Evolutionary conservation across 257 asterid genomes (phyloP), one percentile per base, ranked within the genome.

Genomic region (Fraxinus cuspidata): DNA sequence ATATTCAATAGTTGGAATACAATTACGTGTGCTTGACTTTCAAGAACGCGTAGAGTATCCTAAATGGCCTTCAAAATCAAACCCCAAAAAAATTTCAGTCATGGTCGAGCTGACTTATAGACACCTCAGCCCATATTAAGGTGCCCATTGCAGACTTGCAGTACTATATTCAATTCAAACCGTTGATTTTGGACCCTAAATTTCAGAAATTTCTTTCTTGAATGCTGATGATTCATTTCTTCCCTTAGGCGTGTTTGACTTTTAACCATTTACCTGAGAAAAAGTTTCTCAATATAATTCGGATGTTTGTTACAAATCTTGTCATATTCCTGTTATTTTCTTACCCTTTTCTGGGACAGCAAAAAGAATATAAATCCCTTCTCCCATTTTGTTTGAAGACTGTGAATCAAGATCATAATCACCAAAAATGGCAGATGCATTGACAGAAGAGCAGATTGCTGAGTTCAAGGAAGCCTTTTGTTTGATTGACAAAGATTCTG

Each of bases 401-500:
- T 21, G 18, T 19, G 12, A 18, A 9, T 63, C 31, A 21, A 60
- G 68, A 60, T 21, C n/a, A 25, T 13, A 9, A 12, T 11, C 34
- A 53, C 68, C 15, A 23, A 29, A 23, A 77, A 90, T 90, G 94
- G 88, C 84, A 12, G 91, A 81, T 83, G 82, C 88, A 74, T 73
- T 90, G 75, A 68, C 86, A 2, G 86, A 82, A 42, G 88, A 83
- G 1, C 94, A 88, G 81, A 84, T 88, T 86, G 74, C 87, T 27
- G 92, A 88, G 80, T 85, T 88, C 74, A 77, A 86, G 13, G 92
- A 90, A 76, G 92, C 92, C 15, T 90, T 90, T 64, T 73, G 76
- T 69, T 81, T 90, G 34, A 90, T 90, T 4, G 94, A 90, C 70
- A 90, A 81, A 81, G 91, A 90, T 70, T 86, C 89, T 3, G 91